Evolutionary conservation across 768 basidiomycete species (phyloP).

Genomic region (Hebeloma cylindrosporum): DNA sequence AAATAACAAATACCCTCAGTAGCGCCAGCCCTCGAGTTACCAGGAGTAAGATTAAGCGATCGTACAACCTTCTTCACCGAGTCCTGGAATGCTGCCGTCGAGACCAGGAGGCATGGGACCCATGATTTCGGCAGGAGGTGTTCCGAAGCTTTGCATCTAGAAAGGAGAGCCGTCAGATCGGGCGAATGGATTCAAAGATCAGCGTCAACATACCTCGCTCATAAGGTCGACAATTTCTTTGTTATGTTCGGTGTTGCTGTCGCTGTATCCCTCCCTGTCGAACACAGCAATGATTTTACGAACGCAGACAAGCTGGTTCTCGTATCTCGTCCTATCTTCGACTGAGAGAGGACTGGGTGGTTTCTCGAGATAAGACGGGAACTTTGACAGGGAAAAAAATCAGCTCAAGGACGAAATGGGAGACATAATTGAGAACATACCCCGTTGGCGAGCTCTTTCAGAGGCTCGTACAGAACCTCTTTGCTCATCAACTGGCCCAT

Average conservation of each 20-base stretch:
- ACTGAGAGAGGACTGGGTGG: constrained; percentile 52
- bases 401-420: neutral
- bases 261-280: constrained; percentile 57
- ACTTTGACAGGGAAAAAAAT: constrained; percentile 41
- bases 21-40: neutral
- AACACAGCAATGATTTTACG: constrained; percentile 62
- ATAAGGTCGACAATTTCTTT: constrained; percentile 65
- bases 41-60: constrained; percentile 23
- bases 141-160: constrained; percentile 77
- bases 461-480: constrained; percentile 81
- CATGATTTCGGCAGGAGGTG: constrained; percentile 82
- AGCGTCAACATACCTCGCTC: constrained; percentile 56
- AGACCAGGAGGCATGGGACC: constrained; percentile 73
- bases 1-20: too few relatives aligned
- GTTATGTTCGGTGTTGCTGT: constrained; percentile 47
- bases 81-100: constrained; percentile 20
- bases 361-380: constrained; percentile 70
- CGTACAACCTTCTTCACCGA: constrained; percentile 27
- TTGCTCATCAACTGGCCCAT: constrained; percentile 82
- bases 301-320: constrained; percentile 58
- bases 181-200: neutral
- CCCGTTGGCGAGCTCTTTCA: constrained; percentile 76
- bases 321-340: constrained; percentile 64
- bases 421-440: constrained; percentile 36
- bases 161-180: constrained; percentile 1